These are phyloP conservation scores for Zygotorulaspora sp. DNA, from an alignment of 805 yeast species.

Conservation along the genomic window DNA sequence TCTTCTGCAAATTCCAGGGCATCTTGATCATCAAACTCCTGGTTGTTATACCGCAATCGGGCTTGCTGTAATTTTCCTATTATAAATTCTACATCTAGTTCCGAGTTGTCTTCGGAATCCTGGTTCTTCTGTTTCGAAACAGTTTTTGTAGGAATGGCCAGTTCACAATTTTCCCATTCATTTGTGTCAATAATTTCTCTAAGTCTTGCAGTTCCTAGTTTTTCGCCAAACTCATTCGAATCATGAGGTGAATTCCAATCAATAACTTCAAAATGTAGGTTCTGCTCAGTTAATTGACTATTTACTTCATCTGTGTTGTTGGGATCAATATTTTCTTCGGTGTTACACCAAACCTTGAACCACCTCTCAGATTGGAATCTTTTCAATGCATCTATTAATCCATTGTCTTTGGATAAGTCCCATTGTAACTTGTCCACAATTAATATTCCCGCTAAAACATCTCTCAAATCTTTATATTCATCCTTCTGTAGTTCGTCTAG, in stretches of 20 bases:
- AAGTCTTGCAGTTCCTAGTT: constrained; percentile 41
- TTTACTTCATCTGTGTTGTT: constrained; percentile 38
- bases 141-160: not conserved
- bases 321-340: constrained; percentile 10
- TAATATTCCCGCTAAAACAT: constrained; percentile 43
- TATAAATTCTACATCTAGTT: not conserved
- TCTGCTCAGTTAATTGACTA: constrained; percentile 14
- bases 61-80: constrained; percentile 19
- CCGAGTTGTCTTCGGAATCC: not conserved
- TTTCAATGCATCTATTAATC: constrained; percentile 10
- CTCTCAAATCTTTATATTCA: constrained; percentile 41
- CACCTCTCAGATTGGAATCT: constrained; percentile 26
- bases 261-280: constrained; percentile 37
- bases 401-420: not conserved
- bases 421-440: constrained; percentile 29
- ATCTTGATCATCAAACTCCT: constrained; percentile 10
- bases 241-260: constrained; percentile 26
- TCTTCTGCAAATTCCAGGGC: constrained; percentile 22
- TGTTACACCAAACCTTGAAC: constrained; percentile 26
- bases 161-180: constrained; percentile 39
- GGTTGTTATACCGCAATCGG: constrained; percentile 14
- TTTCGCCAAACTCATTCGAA: constrained; percentile 42
- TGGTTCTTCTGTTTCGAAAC: not conserved
- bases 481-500: constrained; percentile 35
- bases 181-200: constrained; percentile 46